Base-by-base conservation (phyloP, 2,329 filamentous ascomycete genomes). In the Apiospora marii region DNA sequence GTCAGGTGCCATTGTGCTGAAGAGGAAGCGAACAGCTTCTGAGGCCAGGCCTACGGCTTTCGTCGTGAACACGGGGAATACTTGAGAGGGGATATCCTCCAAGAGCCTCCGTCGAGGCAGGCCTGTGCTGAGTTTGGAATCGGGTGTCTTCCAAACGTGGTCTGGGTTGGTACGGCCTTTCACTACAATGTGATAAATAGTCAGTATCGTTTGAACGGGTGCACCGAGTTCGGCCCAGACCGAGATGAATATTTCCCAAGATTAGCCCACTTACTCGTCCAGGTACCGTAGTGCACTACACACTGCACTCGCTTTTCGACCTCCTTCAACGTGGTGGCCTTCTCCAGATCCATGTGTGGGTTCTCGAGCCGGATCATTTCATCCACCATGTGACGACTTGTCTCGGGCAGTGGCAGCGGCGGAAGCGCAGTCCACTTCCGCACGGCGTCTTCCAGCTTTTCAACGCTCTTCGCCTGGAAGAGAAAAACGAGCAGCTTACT, bases 221-320 rank as follows among this genome's bases (percentile, higher is more conserved):
- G 8, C 12, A n/a, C 30, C 37, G 53, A 37, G 30, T 8, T 16
- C 30, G 16, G 8, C 8, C 27, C 27, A 19, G 51, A 53, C 16
- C 16, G 16, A 48, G 24, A 53, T 27, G 24, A 24, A 30, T 1
- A 24, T 67, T 71, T 72, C 12, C 19, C 6, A 41, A 51, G 37
- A 19, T 71, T 49, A 7, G 71, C 53, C 30, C 30, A 58, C 51
- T 58, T 58, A 34, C 51, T 72, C 4, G 69, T 71, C 73, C 73
- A 71, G 7, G 58, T 70, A 22, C 71, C 73, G 37, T 74, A 73
- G 24, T 71, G 71, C 13, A 70, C 71, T 14, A 73, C 69, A 27
- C 69, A 74, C 49, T 70, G 71, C n/a, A 53, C 49, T 27, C 67
- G 73, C 34, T 71, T 16, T 27, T 72, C 67, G 3, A 74, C 68